Evolutionary conservation across 139 green algal species (phyloP), one percentile per base, ranked within the genome.

Genomic region (Nannochloris sp.): DNA sequence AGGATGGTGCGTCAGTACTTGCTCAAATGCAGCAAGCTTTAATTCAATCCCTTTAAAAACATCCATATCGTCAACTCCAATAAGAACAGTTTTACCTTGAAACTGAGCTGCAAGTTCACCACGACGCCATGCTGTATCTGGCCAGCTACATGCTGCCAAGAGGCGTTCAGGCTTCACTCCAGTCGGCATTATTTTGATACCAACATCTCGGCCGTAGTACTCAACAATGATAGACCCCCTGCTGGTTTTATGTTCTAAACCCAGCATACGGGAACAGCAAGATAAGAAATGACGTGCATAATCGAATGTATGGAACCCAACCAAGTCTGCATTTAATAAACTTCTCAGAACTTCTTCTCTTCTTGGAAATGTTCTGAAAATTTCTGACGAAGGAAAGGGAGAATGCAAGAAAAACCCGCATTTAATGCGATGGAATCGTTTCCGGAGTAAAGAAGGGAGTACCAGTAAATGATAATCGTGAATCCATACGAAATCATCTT

Each of bases 391-490:
- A 29, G 87, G 89, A 64, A 96, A 96, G 36, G 94, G 94, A 19
- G 83, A 95, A 81, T 99, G 94, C 68, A 99, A 83, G 78, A 99
- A 99, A 34, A 96, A 79, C 27, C 91, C 95, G 48, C 78, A 78
- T 60, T 70, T 74, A 45, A 89, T 74, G 36, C 78, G 60, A 78
- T 90, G 78, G 70, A 90, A 88, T 15, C 82, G 68, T 67, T 90
- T 91, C 55, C 90, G 84, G 63, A 98, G 75, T 65, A 97, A 83
- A 9, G 81, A 91, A 44, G 94, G 93, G 69, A 99, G 83, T 62
- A 97, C 87, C 71, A 99, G 85, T 44, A 99, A 80, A 79, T 99
- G 94, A 80, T 99, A 99, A 84, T 99, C 94, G 64, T 99, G 94
- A 29, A 98, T 90, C 94, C 94, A 99, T 48, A 99, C 90, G 71